Conservation (phyloP, 495 filamentous ascomycete species). For the Stereocaulon alpinum region DNA sequence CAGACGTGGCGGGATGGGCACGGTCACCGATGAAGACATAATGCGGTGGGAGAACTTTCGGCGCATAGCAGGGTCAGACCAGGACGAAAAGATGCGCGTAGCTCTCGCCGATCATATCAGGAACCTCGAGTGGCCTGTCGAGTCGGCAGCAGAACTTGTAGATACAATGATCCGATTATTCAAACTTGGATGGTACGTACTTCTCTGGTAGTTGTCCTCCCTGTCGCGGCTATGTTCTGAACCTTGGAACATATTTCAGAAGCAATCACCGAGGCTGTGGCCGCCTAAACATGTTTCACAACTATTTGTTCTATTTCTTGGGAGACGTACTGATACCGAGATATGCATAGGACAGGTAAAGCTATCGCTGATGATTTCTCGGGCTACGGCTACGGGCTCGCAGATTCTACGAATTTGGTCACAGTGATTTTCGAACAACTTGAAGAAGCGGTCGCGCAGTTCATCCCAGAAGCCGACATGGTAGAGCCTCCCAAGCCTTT, state of each 20-base stretch:
- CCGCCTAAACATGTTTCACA: too few species aligned
- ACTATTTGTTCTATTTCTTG: too few species aligned
- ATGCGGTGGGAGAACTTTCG: background rate
- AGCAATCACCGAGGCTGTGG: too few species aligned
- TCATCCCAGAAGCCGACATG: constrained; percentile 30
- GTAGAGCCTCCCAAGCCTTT: constrained; percentile 25
- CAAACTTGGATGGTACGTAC: background rate
- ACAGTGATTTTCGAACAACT: background rate
- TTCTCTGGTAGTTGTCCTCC: too few species aligned
- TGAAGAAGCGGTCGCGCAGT: constrained; percentile 25
- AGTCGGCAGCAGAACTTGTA: background rate
- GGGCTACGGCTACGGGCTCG: background rate
- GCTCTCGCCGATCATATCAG: background rate
- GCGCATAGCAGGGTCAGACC: background rate
- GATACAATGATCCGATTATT: background rate
- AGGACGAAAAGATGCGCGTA: background rate
- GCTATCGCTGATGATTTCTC: constrained; percentile 1
- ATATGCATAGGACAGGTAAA: background rate
- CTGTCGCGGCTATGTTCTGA: too few species aligned
- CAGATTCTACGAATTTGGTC: background rate
- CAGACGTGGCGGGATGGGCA: constrained; percentile 22
- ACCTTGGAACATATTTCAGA: too few species aligned
- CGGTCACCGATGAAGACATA: background rate
- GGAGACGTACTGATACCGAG: too few species aligned
- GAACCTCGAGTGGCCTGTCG: background rate